Conservation (phyloP, 306 rosid genomes). For the Casuarina glauca region DNA sequence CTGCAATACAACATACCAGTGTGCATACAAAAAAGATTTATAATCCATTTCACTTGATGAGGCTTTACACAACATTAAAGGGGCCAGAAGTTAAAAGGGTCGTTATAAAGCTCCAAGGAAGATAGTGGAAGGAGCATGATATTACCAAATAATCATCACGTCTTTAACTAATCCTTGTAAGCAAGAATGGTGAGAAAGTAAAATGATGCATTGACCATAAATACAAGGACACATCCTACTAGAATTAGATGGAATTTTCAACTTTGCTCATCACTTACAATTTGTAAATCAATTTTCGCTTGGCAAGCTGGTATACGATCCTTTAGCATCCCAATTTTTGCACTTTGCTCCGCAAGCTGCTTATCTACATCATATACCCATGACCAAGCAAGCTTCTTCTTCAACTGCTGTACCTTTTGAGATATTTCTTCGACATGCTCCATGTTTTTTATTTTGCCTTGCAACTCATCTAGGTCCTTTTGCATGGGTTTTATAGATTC, state of each 20-base stretch:
- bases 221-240: constrained; percentile 14
- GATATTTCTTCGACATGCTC: constrained; percentile 82
- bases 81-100: not conserved
- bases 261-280: constrained; percentile 39
- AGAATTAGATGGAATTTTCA: constrained; percentile 11
- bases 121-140: not conserved
- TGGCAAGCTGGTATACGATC: constrained; percentile 75
- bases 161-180: not conserved
- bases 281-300: constrained; percentile 62
- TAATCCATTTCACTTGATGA: not conserved
- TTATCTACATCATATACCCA: constrained; percentile 84
- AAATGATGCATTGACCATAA: not conserved
- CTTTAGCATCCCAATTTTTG: constrained; percentile 58
- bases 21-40: not conserved
- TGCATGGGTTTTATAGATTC: constrained; percentile 71
- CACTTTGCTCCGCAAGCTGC: constrained; percentile 51
- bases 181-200: not conserved
- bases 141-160: not conserved
- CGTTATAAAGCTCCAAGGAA: not conserved
- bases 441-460: constrained; percentile 72
- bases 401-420: constrained; percentile 59
- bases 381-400: constrained; percentile 94
- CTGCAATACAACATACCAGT: constrained; percentile 37
- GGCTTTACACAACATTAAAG: not conserved
- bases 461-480: constrained; percentile 73